Base-by-base conservation (phyloP, 306 rosid species). In the Crataegus laevigata region DNA sequence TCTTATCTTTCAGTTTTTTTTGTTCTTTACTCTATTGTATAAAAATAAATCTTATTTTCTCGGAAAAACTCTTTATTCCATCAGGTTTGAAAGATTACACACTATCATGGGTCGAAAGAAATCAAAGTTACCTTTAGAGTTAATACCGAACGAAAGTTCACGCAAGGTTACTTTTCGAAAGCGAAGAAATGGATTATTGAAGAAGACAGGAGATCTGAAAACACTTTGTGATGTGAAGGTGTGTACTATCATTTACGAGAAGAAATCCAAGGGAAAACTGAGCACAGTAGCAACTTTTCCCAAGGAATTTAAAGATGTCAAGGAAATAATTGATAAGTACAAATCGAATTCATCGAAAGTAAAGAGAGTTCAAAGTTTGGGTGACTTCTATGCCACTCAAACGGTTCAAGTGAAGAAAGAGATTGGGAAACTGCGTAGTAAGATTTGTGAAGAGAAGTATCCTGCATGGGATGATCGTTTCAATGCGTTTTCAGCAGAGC, bases 191-290 rank as follows among this genome's bases (percentile, higher is more conserved):
- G 72, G 72, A 3, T 28, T 78, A 26, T 9, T 70, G 19, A 78
- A 78, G 72, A 78, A 78, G 22, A 65, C 81, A 15, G 47, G n/a
- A 12, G 81, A 77, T 32, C 43, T 77, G 1, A 77, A 60, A 65
- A 77, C 64, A 17, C 81, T 77, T 28, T 77, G 81, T 42, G 81
- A 69, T 65, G 76, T 77, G 29, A 50, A 47, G 24, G 76, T 77
- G 29, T 77, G 81, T n/a, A 13, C 71, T 24, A n/a, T 77, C 28
- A 24, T 77, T 25, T 34, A 45, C 22, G 65, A 77, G 24, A 47
- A 65, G 21, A 60, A 60, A 60, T 26, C 36, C 50, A 24, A 64
- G n/a, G 40, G 21, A 54, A 14, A 60, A 29, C 40, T 62, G 12
- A 5, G 43, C 50, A 5, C 55, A 30, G 65, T 17, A 13, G 4